Conservation (phyloP, 2,329 filamentous ascomycete species). For the Fusarium pseudonygamai region DNA sequence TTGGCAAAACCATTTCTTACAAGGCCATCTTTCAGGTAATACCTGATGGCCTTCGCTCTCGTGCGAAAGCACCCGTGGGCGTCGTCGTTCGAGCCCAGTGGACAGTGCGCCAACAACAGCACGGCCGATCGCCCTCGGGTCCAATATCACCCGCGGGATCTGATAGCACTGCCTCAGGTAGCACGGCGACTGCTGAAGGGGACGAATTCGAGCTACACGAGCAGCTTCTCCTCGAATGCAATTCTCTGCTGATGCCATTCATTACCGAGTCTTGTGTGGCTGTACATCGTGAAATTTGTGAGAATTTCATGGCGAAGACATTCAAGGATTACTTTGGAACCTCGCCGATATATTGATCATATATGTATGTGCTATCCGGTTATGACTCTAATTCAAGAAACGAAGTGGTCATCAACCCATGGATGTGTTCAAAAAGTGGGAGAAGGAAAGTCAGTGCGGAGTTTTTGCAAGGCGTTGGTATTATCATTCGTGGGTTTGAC, state of each 20-base stretch:
- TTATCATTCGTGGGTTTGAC: constrained; percentile 15
- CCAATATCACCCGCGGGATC: constrained; percentile 40
- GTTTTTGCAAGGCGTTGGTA: constrained; percentile 27
- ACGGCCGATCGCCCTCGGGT: constrained; percentile 13
- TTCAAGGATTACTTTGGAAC: constrained; percentile 40
- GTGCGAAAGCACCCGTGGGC: constrained; percentile 55
- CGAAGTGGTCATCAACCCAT: background rate
- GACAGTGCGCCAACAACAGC: constrained; percentile 40
- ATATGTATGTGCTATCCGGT: background rate
- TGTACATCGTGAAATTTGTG: constrained; percentile 45
- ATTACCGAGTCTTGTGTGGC: constrained; percentile 44
- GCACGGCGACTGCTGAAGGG: constrained; percentile 37
- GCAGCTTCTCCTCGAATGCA: constrained; percentile 46
- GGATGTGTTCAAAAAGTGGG: background rate
- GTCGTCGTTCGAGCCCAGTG: constrained; percentile 55
- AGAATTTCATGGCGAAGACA: constrained; percentile 46
- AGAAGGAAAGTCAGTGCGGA: background rate
- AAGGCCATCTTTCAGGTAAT: constrained; percentile 56
- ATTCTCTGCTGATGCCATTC: constrained; percentile 50
- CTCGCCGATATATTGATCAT: constrained; percentile 1
- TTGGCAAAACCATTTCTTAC: constrained; percentile 53
- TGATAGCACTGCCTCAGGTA: constrained; percentile 41
- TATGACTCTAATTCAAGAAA: background rate
- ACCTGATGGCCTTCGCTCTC: constrained; percentile 53
- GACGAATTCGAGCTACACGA: constrained; percentile 49